Base-by-base conservation (phyloP, 495 filamentous ascomycete genomes). In the Daldinia bambusicola region DNA sequence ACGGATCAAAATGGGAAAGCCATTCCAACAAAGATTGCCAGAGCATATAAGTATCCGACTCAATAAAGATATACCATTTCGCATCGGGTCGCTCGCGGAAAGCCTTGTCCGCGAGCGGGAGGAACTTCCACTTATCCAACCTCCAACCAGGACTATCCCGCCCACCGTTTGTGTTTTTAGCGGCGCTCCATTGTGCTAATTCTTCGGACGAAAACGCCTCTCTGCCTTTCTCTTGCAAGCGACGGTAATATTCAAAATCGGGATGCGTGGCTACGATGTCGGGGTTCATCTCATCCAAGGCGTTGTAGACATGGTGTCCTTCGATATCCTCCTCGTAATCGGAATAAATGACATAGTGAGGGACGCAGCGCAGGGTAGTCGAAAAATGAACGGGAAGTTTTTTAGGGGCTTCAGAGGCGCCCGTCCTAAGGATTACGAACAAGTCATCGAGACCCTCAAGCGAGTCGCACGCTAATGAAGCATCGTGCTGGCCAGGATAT, bases 81-180 rank as follows among this genome's bases (percentile, higher is more conserved):
- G 82, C 82, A n/a, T 85, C 66, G n/a, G 83, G 82, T 38, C 75
- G 75, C 61, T 78, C 68, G 26, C 76, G 71, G 41, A 82, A 78
- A 16, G 86, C 83, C 22, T 85, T 80, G 13, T 85, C 80, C 61
- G 89, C 82, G 78, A 89, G 84, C 13, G 87, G 87, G 8, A 91
- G 80, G 75, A 90, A 90, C 74, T 90, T 91, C 84, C 86, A 91
- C 72, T 89, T 89, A 75, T 91, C 88, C 4, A 89, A 80, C 57
- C 78, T 83, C 88, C 88, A 91, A 7, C 74, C 74, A 30, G 74
- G 77, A 52, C 68, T 74, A 63, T 77, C 73, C 32, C 75, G 70
- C 9, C 75, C 75, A 8, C 65, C 56, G 8, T 71, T 74, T 13
- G 74, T 75, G 30, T 78, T 78, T 58, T 74, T 76, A 12, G 74